These are phyloP conservation scores for Gracilariopsis chorda DNA, from an alignment of 23 red algal genomes.

Conservation along the genomic window DNA sequence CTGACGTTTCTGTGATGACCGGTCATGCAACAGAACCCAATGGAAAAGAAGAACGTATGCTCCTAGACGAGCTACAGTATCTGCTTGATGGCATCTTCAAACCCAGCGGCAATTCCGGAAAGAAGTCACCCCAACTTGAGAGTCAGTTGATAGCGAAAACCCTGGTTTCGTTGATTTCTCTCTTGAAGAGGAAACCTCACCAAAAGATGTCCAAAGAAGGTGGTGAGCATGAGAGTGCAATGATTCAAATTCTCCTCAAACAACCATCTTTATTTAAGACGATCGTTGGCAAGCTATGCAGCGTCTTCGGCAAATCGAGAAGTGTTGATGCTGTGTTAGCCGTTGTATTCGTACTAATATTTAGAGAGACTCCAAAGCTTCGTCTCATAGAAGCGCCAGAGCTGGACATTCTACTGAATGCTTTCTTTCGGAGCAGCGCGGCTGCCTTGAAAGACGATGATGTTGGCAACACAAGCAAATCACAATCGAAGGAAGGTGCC, in stretches of 20 bases:
- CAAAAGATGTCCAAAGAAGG: neutral
- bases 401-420: constrained; percentile 31
- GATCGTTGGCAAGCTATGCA: constrained; percentile 28
- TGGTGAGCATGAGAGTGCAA: neutral
- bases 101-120: neutral
- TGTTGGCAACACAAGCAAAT: neutral
- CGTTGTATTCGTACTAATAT: constrained; percentile 47
- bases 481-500: neutral
- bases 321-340: constrained; percentile 28
- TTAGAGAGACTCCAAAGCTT: neutral
- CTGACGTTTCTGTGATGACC: neutral
- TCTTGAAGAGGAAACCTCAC: constrained; percentile 16
- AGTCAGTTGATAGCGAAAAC: constrained; percentile 23
- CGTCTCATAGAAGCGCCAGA: neutral
- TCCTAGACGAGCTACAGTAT: constrained; percentile 62
- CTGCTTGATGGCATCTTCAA: constrained; percentile 66
- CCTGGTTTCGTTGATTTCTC: neutral
- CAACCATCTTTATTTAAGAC: constrained; percentile 29
- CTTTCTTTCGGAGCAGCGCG: constrained; percentile 24
- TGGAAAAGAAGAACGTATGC: constrained; percentile 29
- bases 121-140: neutral
- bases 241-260: constrained; percentile 15
- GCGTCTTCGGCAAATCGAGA: constrained; percentile 18
- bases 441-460: constrained; percentile 16
- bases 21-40: neutral